Evolutionary conservation across 768 basidiomycete species (phyloP).

Genomic region (Amanita inopinata): DNA sequence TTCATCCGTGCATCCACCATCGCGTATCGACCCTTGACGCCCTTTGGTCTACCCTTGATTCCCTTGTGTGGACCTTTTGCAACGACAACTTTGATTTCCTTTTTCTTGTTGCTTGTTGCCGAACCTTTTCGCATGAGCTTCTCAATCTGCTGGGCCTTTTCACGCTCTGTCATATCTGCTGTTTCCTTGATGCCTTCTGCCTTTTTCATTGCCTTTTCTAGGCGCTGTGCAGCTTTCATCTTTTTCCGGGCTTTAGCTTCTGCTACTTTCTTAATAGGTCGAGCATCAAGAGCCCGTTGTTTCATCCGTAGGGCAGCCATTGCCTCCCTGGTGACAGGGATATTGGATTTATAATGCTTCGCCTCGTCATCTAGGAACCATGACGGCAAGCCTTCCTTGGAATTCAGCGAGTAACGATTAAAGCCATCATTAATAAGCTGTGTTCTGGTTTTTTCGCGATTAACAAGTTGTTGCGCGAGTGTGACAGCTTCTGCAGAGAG

Average conservation of each 20-base stretch:
- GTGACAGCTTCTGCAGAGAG: slow-evolving; percentile 85
- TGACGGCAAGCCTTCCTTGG: slow-evolving; percentile 83
- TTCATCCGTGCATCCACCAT: slow-evolving; percentile 94
- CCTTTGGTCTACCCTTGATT: slow-evolving; percentile 87
- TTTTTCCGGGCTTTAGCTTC: slow-evolving; percentile 99
- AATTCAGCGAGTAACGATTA: slow-evolving; percentile 84
- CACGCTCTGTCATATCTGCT: slow-evolving; percentile 85
- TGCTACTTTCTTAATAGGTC: slow-evolving; percentile 98
- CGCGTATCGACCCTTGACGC: slow-evolving; percentile 88
- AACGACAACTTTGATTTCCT: slow-evolving; percentile 79
- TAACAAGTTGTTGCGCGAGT: slow-evolving; percentile 84
- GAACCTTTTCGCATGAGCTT: slow-evolving; percentile 81
- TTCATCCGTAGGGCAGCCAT: slow-evolving; percentile 75
- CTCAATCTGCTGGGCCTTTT: slow-evolving; percentile 90
- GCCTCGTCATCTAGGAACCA: slow-evolving; percentile 99
- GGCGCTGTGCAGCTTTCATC: slow-evolving; percentile 69
- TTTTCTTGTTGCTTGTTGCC: slow-evolving; percentile 60
- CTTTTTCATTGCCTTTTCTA: slow-evolving; percentile 93
- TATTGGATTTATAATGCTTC: slow-evolving; percentile 86
- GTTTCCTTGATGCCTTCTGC: slow-evolving; percentile 89
- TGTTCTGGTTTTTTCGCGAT: slow-evolving; percentile 81
- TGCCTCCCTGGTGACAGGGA: slow-evolving; percentile 97
- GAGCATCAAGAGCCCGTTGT: slow-evolving; percentile 88
- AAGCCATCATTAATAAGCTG: slow-evolving; percentile 92
- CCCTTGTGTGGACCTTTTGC: slow-evolving; percentile 88